Evolutionary conservation across 2,329 filamentous ascomycete species (phyloP).

Genomic region (Epichloe gansuensis): DNA sequence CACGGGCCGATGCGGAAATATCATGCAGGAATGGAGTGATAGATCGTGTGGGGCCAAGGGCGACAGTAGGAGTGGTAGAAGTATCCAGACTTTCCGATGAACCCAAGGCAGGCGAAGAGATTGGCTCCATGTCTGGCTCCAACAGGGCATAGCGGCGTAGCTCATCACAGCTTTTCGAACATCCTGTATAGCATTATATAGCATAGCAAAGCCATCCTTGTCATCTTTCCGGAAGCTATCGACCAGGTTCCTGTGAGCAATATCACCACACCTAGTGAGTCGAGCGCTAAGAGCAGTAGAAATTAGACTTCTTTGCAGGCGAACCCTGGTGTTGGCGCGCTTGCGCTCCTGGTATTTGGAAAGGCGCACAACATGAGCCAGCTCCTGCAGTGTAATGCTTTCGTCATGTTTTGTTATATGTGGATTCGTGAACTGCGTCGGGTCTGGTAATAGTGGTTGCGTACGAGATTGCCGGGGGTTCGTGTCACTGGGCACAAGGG

Average conservation of each 20-base stretch:
- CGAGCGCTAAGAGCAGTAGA: constrained; percentile 65
- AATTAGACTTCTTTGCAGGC: constrained; percentile 62
- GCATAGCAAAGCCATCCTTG: constrained; percentile 60
- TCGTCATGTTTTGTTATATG: constrained; percentile 48
- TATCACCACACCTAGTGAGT: constrained; percentile 61
- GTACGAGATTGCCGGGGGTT: constrained; percentile 29
- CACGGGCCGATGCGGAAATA: constrained; percentile 61
- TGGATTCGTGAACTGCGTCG: constrained; percentile 53
- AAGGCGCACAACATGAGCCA: constrained; percentile 65
- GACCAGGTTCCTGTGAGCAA: constrained; percentile 62
- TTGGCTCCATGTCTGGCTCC: constrained; percentile 58
- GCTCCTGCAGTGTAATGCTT: constrained; percentile 60
- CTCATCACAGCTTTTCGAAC: constrained; percentile 65
- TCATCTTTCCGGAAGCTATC: constrained; percentile 70
- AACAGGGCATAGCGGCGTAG: constrained; percentile 57
- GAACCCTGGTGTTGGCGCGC: constrained; percentile 58
- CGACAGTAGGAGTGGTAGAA: constrained; percentile 29
- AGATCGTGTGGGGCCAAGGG: constrained; percentile 24
- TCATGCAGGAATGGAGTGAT: constrained; percentile 53
- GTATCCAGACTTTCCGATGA: constrained; percentile 40
- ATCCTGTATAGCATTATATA: constrained; percentile 70
- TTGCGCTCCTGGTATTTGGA: constrained; percentile 76
- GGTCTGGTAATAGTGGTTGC: constrained; percentile 49
- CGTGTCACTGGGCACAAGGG: constrained; percentile 27
- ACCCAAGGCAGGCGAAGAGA: constrained; percentile 27